Base-by-base conservation (phyloP, 2,329 filamentous ascomycete species). In the Atkinsonella hypoxylon region DNA sequence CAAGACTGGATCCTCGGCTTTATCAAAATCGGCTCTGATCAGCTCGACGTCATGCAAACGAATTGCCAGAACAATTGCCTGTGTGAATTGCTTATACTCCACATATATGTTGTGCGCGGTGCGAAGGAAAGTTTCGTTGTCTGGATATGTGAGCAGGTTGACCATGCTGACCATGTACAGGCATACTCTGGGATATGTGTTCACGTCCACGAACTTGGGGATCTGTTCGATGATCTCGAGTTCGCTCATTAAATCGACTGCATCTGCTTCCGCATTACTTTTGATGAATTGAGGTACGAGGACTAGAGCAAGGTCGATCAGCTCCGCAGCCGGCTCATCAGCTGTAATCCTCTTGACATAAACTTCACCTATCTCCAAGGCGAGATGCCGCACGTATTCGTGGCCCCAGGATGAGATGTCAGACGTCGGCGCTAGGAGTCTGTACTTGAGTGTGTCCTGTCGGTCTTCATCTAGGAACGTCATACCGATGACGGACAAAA, bases 161-260 rank as follows among this genome's bases (percentile, higher is more conserved):
- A 98, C 93, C 87, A 97, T 97, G 74, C 89, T 95, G 60, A 95
- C 89, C 85, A 98, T 95, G 72, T 98, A 98, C 58, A 98, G 72
- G 65, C 93, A 97, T 51, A 96, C 93, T 62, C 93, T 78, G 48
- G 86, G 76, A 66, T 95, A 98, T 26, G 90, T 97, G 70, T 97
- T 85, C 67, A 94, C 85, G 67, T 98, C 93, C 48, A 98, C 78
- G 61, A 90, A 94, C 58, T 89, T 79, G 51, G 88, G 83, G 44
- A 98, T 86, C 62, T 90, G 75, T 62, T 96, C 89, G 58, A 98
- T 97, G 66, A 96, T 95, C 71, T 98, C 93, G 53, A 98, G 75
- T 71, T 98, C 94, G 65, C 89, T 96, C 76, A 98, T 82, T 57
- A 98, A 77, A 68, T 98, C 93, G 38, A 98, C 93, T 2, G 93